Conservation (phyloP, 2,329 filamentous ascomycete genomes). For the Aspergillus sp. region DNA sequence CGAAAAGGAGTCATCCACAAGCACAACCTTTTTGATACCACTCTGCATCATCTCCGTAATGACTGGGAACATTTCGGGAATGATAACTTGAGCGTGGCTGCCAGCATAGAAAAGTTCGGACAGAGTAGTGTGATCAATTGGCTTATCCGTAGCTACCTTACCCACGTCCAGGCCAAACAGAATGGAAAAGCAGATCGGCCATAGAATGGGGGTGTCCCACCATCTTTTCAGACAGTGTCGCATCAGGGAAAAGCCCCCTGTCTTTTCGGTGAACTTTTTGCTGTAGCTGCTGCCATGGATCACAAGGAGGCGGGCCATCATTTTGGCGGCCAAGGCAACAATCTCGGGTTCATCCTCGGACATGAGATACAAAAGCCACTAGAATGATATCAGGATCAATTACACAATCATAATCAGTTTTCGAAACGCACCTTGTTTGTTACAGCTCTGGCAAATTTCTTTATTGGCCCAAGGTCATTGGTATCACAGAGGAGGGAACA, state of each 20-base stretch:
- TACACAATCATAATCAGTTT: not conserved
- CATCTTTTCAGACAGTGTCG: slow-evolving; percentile 77
- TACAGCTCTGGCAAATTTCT: slow-evolving; percentile 89
- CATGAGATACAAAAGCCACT: slow-evolving; percentile 91
- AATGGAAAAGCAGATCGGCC: slow-evolving; percentile 85
- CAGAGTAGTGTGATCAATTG: slow-evolving; percentile 73
- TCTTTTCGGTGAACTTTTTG: slow-evolving; percentile 80
- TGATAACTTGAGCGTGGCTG: slow-evolving; percentile 64
- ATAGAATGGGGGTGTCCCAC: slow-evolving; percentile 83
- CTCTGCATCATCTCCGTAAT: slow-evolving; percentile 85
- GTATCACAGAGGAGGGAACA: slow-evolving; percentile 74
- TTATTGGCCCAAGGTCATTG: slow-evolving; percentile 66
- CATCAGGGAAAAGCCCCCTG: slow-evolving; percentile 84
- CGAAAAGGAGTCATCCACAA: slow-evolving; percentile 59
- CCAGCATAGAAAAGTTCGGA: slow-evolving; percentile 65
- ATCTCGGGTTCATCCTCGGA: slow-evolving; percentile 83
- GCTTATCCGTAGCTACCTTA: slow-evolving; percentile 68
- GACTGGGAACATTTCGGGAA: slow-evolving; percentile 75
- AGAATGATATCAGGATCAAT: slow-evolving; percentile 11
- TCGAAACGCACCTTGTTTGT: slow-evolving; percentile 75
- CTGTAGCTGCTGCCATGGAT: slow-evolving; percentile 78
- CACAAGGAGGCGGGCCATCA: slow-evolving; percentile 80
- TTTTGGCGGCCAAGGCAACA: slow-evolving; percentile 75
- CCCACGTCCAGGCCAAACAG: slow-evolving; percentile 82
- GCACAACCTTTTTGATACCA: slow-evolving; percentile 66